Percentiles rank a stretch among this genome's conserved stretches.
phyloP scores from a whole-genome alignment of 192 early-diverging fungal genomes.

The Backusella tarrabulga region DNA sequence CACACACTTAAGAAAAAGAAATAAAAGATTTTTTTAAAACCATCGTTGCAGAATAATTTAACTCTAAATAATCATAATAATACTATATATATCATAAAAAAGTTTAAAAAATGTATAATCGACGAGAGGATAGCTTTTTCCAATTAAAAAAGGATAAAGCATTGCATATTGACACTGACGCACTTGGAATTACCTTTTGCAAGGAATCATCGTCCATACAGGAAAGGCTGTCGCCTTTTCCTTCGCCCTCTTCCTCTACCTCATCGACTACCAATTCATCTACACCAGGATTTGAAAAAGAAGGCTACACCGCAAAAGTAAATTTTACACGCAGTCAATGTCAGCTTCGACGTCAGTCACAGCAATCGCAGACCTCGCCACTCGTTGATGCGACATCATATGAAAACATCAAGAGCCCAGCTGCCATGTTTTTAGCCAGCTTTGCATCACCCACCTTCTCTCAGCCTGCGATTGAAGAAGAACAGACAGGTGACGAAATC shows the following conservation, averaged over 20 bases:
- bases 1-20: neutral
- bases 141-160: conserved; percentile 7
- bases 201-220: neutral
- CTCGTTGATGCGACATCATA: conserved; percentile 24
- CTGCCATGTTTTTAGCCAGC: conserved; percentile 35
- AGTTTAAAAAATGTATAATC: conserved; percentile 7
- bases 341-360: conserved; percentile 1
- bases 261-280: neutral
- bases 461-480: conserved; percentile 20
- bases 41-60: neutral
- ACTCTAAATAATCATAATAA: neutral
- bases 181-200: conserved; percentile 26
- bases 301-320: neutral
- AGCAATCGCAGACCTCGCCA: conserved; percentile 1
- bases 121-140: neutral
- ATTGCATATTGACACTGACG: conserved; percentile 29
- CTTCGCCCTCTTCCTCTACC: conserved; percentile 8
- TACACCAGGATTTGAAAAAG: neutral
- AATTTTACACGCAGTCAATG: neutral
- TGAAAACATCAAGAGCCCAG: conserved; percentile 28
- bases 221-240: neutral
- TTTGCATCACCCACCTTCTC: conserved; percentile 17
- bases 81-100: neutral
- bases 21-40: neutral
- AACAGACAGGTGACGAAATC: conserved; percentile 69